Evolutionary conservation across 345 rosid genomes (phyloP), one percentile per base, ranked within the genome.

Genomic region (Populus ilicifolia): DNA sequence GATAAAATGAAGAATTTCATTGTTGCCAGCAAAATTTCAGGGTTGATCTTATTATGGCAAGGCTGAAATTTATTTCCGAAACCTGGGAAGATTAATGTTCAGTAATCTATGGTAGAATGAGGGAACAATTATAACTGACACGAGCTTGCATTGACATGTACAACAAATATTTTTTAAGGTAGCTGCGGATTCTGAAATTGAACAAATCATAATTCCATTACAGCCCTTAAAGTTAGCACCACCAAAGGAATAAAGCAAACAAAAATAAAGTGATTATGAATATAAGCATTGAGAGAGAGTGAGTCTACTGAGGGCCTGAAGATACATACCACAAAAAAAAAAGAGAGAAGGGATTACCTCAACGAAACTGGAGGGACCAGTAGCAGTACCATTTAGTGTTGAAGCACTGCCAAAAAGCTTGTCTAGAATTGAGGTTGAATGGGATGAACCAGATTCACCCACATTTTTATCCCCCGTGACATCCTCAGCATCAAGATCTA

Each of bases 361-460:
- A 71, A 72, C 46, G 63, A 85, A 48, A 66, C 69, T 71, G 70
- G 90, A 75, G 71, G 92, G 75, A 77, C 78, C 89, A 61, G 83
- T 83, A 78, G 78, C 89, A 61, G 83, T 83, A 79, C 62, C 86
- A 77, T 86, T 86, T 79, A 84, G 75, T 67, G 89, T 84, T 72
- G 85, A 79, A 61, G 89, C 89, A 68, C 87, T 86, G 79, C 89
- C 84, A 78, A 96, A 94, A 73, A 90, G 82, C 86, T 89, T 92
- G 79, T 94, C 97, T 63, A 96, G 90, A 81, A 94, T 87, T 77
- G 98, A 88, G 77, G 89, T 80, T 73, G 91, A 83, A 67, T 81
- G 82, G 41, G 75, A 76, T 25, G 81, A 80, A 38, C 59, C 83
- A 27, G 90, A 77, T 75, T 70, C 86, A 50, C 78, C 88, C 63